Evolutionary conservation across 1,139 yeast species (phyloP), one percentile per base, ranked within the genome.

Genomic region (Waltiozyma sp.): DNA sequence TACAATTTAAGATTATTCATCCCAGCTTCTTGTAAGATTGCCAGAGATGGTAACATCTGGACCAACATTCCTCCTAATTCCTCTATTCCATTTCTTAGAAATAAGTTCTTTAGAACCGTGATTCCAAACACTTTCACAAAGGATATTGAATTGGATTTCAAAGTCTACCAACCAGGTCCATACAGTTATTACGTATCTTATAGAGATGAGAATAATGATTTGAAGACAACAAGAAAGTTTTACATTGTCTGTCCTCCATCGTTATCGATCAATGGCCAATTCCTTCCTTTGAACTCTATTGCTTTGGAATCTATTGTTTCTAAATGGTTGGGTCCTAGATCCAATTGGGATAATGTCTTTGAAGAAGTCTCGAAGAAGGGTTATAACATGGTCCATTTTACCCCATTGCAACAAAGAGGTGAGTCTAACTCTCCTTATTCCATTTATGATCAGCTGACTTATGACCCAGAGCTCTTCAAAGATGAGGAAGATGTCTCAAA

Each of bases 361-460:
- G 58, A 62, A 4, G 72, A 74, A 41, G 73, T 91, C 38, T 65
- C 79, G 16, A 60, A 63, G 10, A 91, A 91, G 62, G 91, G 93
- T 18, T 91, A 89, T 67, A 91, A 91, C 61, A 86, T 89, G 96
- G 68, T 91, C 40, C 98, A 91, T 65, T 91, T 91, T 60, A 88
- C 97, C 2, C 98, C 98, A 0, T 69, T 91, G 49, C 96, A 89
- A 62, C 66, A 79, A 49, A 72, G 97, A 41, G 98, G 98, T 24
- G 80, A 72, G 45, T 85, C 95, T 1, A 75, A 89, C 59, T 88
- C 96, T 9, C 97, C 98, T 0, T 91, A 89, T 58, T 85, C 96
- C 4, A 85, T 91, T 43, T 82, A 67, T 55, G 96, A 91, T 60
- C 97, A 91, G 62, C 71, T 87, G 51, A 61, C 58, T 23, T 88